These are phyloP conservation scores for Clonostachys solani DNA, from an alignment of 2,329 filamentous ascomycete species.

Conservation along the genomic window DNA sequence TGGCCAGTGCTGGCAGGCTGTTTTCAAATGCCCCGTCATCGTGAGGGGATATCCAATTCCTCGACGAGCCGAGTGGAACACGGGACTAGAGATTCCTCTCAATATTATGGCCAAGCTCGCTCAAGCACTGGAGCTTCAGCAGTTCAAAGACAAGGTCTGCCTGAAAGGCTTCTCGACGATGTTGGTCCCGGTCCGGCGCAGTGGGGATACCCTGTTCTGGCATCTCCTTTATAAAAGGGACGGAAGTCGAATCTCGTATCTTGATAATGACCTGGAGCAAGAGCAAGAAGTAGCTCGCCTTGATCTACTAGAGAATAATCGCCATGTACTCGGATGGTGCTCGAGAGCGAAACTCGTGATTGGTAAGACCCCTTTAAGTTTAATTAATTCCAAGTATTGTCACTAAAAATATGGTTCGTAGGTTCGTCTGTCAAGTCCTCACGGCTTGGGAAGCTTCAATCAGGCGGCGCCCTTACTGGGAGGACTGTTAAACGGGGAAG, in stretches of 20 bases:
- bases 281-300: not conserved
- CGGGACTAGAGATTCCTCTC: not conserved
- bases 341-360: not conserved
- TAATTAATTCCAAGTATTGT: no score
- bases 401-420: no score
- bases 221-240: not conserved
- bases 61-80: not conserved
- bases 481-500: no score
- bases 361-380: no score
- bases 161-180: not conserved
- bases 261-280: not conserved
- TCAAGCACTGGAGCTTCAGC: not conserved
- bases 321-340: not conserved
- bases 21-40: not conserved
- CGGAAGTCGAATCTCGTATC: not conserved
- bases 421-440: no score
- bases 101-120: not conserved
- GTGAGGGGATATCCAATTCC: not conserved
- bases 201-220: not conserved
- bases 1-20: not conserved
- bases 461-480: no score
- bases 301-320: not conserved
- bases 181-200: not conserved
- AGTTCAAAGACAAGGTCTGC: not conserved
- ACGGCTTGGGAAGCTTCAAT: no score